A percentile compares a stretch with the other conserved stretches of the same genome.
Conservation (phyloP, 495 filamentous ascomycete species). For the Penicillium manginii region DNA sequence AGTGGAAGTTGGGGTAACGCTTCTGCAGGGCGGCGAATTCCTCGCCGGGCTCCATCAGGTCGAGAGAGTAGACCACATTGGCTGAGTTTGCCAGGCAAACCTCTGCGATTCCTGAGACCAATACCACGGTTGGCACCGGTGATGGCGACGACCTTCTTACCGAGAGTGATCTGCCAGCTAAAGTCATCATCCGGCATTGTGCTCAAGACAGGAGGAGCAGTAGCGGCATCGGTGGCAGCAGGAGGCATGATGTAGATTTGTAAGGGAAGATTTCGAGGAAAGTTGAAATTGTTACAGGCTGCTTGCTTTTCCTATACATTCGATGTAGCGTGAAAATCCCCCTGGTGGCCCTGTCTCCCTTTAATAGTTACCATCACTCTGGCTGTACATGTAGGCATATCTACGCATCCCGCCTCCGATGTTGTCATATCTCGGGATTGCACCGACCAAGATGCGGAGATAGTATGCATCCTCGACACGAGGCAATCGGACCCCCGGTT, state of each 20-base stretch:
- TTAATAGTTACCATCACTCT: neutral
- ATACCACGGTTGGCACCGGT: constrained; percentile 47
- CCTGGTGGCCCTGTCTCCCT: neutral
- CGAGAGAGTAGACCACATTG: constrained; percentile 42
- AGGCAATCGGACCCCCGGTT: neutral
- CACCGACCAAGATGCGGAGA: neutral
- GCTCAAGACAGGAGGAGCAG: constrained; percentile 18
- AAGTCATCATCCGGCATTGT: constrained; percentile 30
- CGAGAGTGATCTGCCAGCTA: constrained; percentile 35
- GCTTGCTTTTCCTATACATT: neutral
- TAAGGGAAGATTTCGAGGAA: neutral
- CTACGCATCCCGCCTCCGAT: neutral
- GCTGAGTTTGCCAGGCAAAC: constrained; percentile 46
- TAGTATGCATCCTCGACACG: neutral
- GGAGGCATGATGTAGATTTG: constrained; percentile 20
- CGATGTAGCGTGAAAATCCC: neutral
- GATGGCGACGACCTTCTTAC: constrained; percentile 36
- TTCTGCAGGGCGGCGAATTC: constrained; percentile 40
- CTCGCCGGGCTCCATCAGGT: constrained; percentile 46
- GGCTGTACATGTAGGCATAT: neutral
- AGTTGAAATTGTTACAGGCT: neutral
- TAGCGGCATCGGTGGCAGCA: constrained; percentile 17
- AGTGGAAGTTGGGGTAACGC: constrained; percentile 39
- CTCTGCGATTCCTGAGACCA: constrained; percentile 43
- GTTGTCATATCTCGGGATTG: constrained; percentile 1